Evolutionary conservation across 305 asterid species (phyloP), one percentile per base, ranked within the genome.

Genomic region (Fraxinus sp.): DNA sequence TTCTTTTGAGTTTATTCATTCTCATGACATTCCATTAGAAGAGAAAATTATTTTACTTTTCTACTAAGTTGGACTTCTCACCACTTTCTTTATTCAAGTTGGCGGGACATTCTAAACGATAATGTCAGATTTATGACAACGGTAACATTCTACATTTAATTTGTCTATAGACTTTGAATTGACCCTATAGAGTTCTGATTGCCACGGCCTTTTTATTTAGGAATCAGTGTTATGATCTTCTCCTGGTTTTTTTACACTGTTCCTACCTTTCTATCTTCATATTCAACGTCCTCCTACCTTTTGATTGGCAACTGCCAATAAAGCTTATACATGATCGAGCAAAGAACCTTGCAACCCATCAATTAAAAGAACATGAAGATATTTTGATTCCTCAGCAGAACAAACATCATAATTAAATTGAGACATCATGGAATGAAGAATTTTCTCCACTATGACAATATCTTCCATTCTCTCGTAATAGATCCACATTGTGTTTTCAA

Each of bases 111-210:
- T 82, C 24, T 32, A 2, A 18, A 2, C 8, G 64, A 20, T 41
- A 82, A 10, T 82, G 64, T 81, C 85, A 68, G 26, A 77, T 37
- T 16, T 55, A 44, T 82, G 81, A 32, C 62, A 82, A 8, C 35
- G 14, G 16, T 7, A 72, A 22, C 79, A 72, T 35, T 80, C 79
- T 4, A 73, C 33, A 2, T 28, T 18, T 13, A 49, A 49, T 18
- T 80, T 80, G 52, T 80, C n/a, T 8, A 7, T 7, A 28, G n/a
- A 5, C 10, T 9, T n/a, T 55, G 24, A n/a, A 20, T 55, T 55
- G 26, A n/a, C 26, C 64, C 66, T 3, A 5, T 55, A 1, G 66
- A 57, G 22, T n/a, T 55, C 10, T n/a, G 66, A 55, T 4, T 55
- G 26, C 7, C 66, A n/a, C 9, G 7, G 18, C 26, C 10, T n/a